A percentile compares a stretch with the other conserved stretches of the same genome.
These are phyloP conservation scores for Tuber melanosporum DNA, from an alignment of 495 filamentous ascomycete genomes.

Conservation along the genomic window DNA sequence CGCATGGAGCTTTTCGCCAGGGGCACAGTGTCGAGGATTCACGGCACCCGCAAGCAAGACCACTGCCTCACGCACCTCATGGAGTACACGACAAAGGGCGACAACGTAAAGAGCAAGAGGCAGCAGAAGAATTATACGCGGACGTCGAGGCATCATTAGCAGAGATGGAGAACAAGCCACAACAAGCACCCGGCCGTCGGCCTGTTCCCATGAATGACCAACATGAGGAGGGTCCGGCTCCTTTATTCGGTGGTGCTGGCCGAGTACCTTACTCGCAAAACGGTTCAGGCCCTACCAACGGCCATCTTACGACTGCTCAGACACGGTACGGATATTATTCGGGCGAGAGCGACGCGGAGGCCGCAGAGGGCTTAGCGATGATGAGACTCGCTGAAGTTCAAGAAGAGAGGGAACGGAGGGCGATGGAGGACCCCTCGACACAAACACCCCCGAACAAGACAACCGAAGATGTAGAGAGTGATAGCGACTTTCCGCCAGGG, in stretches of 20 bases:
- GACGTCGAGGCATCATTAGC: conserved; percentile 37
- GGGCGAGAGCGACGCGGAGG: conserved; percentile 83
- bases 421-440: conserved; percentile 24
- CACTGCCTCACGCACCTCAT: conserved; percentile 50
- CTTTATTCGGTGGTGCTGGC: conserved; percentile 30
- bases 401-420: conserved; percentile 27
- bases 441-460: conserved; percentile 42
- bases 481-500: conserved; percentile 60
- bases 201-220: conserved; percentile 32
- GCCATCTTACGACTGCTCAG: conserved; percentile 48
- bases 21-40: conserved; percentile 43
- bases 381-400: conserved; percentile 84
- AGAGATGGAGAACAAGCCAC: conserved; percentile 28
- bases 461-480: conserved; percentile 52
- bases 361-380: conserved; percentile 74
- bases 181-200: conserved; percentile 17
- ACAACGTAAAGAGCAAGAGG: conserved; percentile 29
- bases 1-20: conserved; percentile 44
- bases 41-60: conserved; percentile 56
- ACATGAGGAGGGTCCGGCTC: conserved; percentile 28
- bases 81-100: conserved; percentile 10
- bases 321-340: conserved; percentile 42
- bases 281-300: conserved; percentile 50
- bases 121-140: conserved; percentile 32
- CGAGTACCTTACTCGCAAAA: conserved; percentile 40